Base-by-base conservation (phyloP, 2,329 filamentous ascomycete genomes). In the Metarhizium rileyi region DNA sequence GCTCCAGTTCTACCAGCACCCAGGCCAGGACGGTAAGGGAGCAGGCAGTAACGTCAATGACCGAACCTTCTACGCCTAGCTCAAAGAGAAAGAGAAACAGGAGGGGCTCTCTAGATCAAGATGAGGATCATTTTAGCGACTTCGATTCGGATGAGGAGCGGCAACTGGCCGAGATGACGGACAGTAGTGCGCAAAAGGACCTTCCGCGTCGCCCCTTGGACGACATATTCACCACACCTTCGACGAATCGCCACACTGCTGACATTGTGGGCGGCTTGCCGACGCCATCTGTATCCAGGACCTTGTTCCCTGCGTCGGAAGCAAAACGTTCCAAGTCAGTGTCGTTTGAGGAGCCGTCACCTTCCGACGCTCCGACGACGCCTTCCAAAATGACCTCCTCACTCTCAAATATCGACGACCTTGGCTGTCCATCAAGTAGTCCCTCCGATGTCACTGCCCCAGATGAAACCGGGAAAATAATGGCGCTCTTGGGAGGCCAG, bases 401-500 rank as follows among this genome's bases (percentile, higher is more conserved):
- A 38, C 9, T 26, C 27, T 26, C 47, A 20, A 18, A 16, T 12
- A 44, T 48, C 47, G 28, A 20, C 47, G 28, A 20, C 18, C 16
- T 30, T 12, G 22, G 6, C 26, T 14, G 30, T 18, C 54, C 56
- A 3, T 30, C 56, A 1, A 58, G 53, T 44, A 56, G 51, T 18
- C 52, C 56, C 4, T 33, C 48, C 5, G 55, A 54, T 10, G 49
- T 52, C 4, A 45, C 47, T 5, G 46, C 47, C 22, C 61, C 62
- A 52, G 65, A 71, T 35, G 60, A 77, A 46, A 70, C 69, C 1
- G 59, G 66, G 4, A 69, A 78, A 45, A 67, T 83, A 38, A 69
- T 81, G 63, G 55, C 58, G 1, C 58, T 83, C 5, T 69, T 84
- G 1, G 63, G 63, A 14, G 65, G 63, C 40, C 67, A 73, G 49